Conservation (phyloP, 2,329 filamentous ascomycete genomes). For the Hymenoscyphus fraxineus region DNA sequence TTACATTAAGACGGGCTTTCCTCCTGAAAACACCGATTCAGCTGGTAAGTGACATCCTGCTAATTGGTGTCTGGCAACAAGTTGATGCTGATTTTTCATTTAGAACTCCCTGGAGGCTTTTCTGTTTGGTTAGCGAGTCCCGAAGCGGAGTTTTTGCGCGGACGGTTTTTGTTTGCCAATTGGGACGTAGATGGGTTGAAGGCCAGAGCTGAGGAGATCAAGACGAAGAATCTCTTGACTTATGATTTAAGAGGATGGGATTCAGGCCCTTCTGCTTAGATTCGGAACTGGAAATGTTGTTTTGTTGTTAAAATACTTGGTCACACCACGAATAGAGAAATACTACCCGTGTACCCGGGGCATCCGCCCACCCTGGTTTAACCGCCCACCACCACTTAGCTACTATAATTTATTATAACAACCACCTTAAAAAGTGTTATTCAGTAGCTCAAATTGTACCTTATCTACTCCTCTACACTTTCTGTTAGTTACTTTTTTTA, state of each 20-base stretch:
- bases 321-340: too few species aligned
- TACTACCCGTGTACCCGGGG: too few species aligned
- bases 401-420: too few species aligned
- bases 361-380: too few species aligned
- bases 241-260: neutral
- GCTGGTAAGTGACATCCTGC: neutral
- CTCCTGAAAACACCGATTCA: neutral
- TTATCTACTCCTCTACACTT: too few species aligned
- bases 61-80: neutral
- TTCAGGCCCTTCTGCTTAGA: neutral
- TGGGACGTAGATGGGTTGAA: constrained; percentile 52
- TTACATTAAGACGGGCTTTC: neutral
- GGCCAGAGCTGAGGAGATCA: constrained; percentile 25
- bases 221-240: neutral
- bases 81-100: neutral
- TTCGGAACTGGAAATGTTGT: neutral
- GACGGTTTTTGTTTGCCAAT: constrained; percentile 45
- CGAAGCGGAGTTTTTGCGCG: constrained; percentile 45
- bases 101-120: constrained; percentile 16
- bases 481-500: too few species aligned
- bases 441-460: too few species aligned
- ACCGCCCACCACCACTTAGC: too few species aligned
- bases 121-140: constrained; percentile 29
- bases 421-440: too few species aligned
- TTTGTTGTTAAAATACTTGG: neutral